Evolutionary conservation across 257 asterid genomes (phyloP).

Genomic region (Scutellaria minor): DNA sequence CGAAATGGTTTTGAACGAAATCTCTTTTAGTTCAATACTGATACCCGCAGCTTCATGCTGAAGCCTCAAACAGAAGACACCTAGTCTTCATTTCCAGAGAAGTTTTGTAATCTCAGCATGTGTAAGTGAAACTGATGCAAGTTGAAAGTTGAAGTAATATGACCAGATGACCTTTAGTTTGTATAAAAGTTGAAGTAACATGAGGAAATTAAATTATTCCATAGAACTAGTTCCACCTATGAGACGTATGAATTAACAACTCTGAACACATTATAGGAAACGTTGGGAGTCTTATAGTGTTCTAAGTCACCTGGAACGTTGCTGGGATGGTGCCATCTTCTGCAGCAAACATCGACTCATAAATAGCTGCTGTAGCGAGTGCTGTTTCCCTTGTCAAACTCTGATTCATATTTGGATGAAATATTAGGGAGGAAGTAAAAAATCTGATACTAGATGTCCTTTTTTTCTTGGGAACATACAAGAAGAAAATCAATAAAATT

Average conservation of each 20-base stretch:
- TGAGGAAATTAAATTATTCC: neutral
- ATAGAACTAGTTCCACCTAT: neutral
- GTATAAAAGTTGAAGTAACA: neutral
- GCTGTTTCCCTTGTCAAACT: conserved; percentile 89
- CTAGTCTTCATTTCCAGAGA: too few relatives aligned
- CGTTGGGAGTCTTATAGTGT: too few relatives aligned
- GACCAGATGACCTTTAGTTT: neutral
- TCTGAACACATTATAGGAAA: neutral
- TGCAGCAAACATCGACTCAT: conserved; percentile 92
- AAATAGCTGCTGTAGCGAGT: conserved; percentile 87
- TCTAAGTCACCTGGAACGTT: conserved; percentile 75
- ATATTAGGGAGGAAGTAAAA: conserved; percentile 20
- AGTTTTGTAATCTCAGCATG: neutral
- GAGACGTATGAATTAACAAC: too few relatives aligned
- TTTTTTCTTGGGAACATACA: conserved; percentile 1
- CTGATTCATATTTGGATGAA: conserved; percentile 44
- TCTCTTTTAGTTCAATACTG: too few relatives aligned
- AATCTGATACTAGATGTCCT: conserved; percentile 8
- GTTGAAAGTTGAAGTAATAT: neutral
- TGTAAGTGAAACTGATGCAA: neutral
- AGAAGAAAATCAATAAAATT: conserved; percentile 2
- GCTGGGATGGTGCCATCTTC: conserved; percentile 97
- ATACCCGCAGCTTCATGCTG: neutral
- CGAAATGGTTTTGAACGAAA: too few relatives aligned
- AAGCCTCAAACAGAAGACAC: neutral